A percentile compares a stretch with the other conserved stretches of the same genome.
Evolutionary conservation across 495 filamentous ascomycete species (phyloP).

Genomic region (Hyphodiscus hymeniophilus): DNA sequence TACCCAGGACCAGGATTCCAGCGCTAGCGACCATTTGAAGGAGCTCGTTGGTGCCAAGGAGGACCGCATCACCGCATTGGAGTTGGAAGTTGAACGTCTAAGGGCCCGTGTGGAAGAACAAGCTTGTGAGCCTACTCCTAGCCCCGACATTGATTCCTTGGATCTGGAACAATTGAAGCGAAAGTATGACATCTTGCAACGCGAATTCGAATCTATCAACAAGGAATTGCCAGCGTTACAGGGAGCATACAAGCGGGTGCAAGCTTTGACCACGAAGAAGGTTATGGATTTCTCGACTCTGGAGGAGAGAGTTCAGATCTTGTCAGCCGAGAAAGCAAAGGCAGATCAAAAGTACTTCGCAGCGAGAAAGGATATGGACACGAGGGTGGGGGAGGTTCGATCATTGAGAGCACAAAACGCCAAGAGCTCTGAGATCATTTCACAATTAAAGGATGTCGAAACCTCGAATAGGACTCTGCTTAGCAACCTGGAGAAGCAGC

Average conservation of each 20-base stretch:
- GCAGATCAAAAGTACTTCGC: conserved; percentile 97
- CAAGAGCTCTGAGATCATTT: conserved; percentile 88
- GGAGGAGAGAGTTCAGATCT: conserved; percentile 69
- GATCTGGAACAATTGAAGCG: conserved; percentile 59
- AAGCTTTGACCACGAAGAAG: conserved; percentile 76
- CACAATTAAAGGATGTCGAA: conserved; percentile 87
- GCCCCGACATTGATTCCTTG: conserved; percentile 43
- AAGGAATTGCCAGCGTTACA: conserved; percentile 82
- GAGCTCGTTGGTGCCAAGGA: conserved; percentile 71
- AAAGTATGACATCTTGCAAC: conserved; percentile 64
- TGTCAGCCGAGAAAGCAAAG: conserved; percentile 84
- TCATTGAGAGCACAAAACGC: conserved; percentile 70
- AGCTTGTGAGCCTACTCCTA: conserved; percentile 29
- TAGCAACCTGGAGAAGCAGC: conserved; percentile 84
- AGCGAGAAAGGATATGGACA: conserved; percentile 87
- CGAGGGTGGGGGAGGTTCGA: conserved; percentile 66
- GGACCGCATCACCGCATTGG: conserved; percentile 66
- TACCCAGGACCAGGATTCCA: conserved; percentile 65
- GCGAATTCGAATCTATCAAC: conserved; percentile 73
- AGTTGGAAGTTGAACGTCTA: conserved; percentile 71
- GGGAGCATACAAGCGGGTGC: conserved; percentile 77
- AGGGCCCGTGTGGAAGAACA: conserved; percentile 39
- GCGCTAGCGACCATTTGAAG: conserved; percentile 57
- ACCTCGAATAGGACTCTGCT: conserved; percentile 48
- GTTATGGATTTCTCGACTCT: conserved; percentile 61